These are phyloP conservation scores for Amanita pseudoporphyria DNA, from an alignment of 768 basidiomycete genomes.

Conservation along the genomic window DNA sequence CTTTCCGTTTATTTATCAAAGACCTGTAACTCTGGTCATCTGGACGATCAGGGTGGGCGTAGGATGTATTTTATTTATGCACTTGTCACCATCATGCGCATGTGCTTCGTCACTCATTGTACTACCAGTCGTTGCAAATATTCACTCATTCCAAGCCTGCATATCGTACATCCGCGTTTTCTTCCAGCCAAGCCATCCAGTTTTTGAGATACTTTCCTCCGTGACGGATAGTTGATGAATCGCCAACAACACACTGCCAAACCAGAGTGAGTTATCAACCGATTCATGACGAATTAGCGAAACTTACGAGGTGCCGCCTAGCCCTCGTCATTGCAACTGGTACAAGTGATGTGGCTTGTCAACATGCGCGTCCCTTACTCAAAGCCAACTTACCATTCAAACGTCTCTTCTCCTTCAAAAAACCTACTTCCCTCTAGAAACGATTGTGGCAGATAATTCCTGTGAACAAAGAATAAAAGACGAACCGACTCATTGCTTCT, in stretches of 20 bases:
- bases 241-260: constrained; percentile 80
- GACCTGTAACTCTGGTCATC: background rate
- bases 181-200: constrained; percentile 90
- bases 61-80: background rate
- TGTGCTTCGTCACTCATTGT: background rate
- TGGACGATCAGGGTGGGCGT: background rate
- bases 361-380: background rate
- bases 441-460: constrained; percentile 4
- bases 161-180: constrained; percentile 83
- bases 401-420: constrained; percentile 85
- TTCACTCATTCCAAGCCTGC: constrained; percentile 52
- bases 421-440: constrained; percentile 78
- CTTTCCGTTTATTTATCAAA: constrained; percentile 1
- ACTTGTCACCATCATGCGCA: background rate
- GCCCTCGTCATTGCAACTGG: constrained; percentile 89
- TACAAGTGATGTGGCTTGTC: background rate
- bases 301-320: constrained; percentile 72
- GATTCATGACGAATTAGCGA: background rate
- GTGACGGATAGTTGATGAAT: constrained; percentile 83
- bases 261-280: background rate
- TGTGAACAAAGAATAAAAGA: background rate
- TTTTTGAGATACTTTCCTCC: constrained; percentile 78
- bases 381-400: constrained; percentile 57
- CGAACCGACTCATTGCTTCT: constrained; percentile 78
- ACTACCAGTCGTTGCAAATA: background rate